Percentiles rank a stretch among this genome's conserved stretches.
Evolutionary conservation across 2,329 filamentous ascomycete species (phyloP).

Genomic region (Cordyceps farinosa): DNA sequence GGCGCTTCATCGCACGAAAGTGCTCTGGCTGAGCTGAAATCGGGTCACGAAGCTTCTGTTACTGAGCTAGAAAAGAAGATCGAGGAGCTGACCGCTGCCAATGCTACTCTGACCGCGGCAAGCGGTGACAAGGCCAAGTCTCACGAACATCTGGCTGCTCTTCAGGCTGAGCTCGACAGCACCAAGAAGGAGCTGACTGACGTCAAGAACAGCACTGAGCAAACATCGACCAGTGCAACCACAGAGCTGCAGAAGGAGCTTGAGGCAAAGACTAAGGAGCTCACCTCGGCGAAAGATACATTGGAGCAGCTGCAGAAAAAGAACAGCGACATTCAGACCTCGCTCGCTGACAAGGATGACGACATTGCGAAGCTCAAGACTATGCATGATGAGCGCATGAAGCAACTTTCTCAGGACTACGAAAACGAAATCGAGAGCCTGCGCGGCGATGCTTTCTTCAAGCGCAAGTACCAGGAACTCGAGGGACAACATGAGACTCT

Average conservation of each 20-base stretch:
- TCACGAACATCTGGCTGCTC: slow-evolving; percentile 49
- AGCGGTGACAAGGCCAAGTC: slow-evolving; percentile 43
- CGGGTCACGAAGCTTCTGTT: slow-evolving; percentile 45
- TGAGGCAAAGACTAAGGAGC: slow-evolving; percentile 42
- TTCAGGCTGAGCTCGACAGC: slow-evolving; percentile 46
- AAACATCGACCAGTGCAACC: neutral
- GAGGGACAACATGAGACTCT: slow-evolving; percentile 55
- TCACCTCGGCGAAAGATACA: slow-evolving; percentile 44
- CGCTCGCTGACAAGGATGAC: slow-evolving; percentile 46
- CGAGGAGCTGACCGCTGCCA: slow-evolving; percentile 48
- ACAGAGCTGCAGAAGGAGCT: slow-evolving; percentile 36
- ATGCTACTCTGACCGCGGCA: slow-evolving; percentile 42
- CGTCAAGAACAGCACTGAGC: neutral
- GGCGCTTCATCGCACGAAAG: slow-evolving; percentile 40
- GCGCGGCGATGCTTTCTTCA: slow-evolving; percentile 60
- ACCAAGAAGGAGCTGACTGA: slow-evolving; percentile 39
- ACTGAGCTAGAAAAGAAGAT: slow-evolving; percentile 54
- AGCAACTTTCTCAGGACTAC: slow-evolving; percentile 57
- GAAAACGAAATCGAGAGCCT: slow-evolving; percentile 63
- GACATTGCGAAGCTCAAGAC: slow-evolving; percentile 50
- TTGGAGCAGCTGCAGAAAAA: slow-evolving; percentile 48
- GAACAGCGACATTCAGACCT: slow-evolving; percentile 45
- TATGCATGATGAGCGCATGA: slow-evolving; percentile 56
- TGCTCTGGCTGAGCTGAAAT: slow-evolving; percentile 47
- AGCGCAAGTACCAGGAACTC: slow-evolving; percentile 59